Base-by-base conservation (phyloP, 2,329 filamentous ascomycete species). In the Arthrobotrys pseudoclavata region DNA sequence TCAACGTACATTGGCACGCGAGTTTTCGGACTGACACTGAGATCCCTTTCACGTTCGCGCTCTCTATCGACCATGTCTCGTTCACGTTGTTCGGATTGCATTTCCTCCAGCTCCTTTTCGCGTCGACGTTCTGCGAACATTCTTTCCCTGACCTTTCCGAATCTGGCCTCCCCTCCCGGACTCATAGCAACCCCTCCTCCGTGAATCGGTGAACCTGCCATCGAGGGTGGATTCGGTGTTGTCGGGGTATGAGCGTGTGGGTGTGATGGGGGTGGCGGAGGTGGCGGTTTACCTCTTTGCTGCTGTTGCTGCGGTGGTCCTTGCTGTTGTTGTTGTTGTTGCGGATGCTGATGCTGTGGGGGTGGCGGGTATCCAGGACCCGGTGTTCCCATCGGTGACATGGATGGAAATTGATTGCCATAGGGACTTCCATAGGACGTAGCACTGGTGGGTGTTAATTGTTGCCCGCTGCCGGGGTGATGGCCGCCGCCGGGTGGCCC, bases 21-120 rank as follows among this genome's bases (percentile, higher is more conserved):
- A 40, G 92, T 93, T 84, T 93, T 94, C 31, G 93, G 92, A 82
- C 92, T 95, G 62, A 95, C 89, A 82, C 91, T 94, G 66, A 91
- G 83, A 82, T 90, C 92, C 61, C 88, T 86, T 78, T 92, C 91
- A 24, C 66, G 66, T 62, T 69, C 91, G 42, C 66, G 66, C 55
- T 69, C 72, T 31, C 66, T 66, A 18, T 76, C 72, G 5, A 76
- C 52, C 42, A 50, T 70, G 20, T 76, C 72, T 4, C 72, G 37
- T 76, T 76, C 72, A n/a, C 72, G 66, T 42, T 70, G 66, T 26
- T 76, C 72, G 9, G 66, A 34, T 55, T 70, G 72, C 66, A 76
- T 76, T 31, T 76, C 72, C 24, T 76, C 72, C 15, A 76, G 22
- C 40, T 70, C 72, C 52, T 29, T 70, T 42, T 76, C 72, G 26